Evolutionary conservation across 208 protist genomes (phyloP).

Genomic region (Kentomonas sorsogonicus): DNA sequence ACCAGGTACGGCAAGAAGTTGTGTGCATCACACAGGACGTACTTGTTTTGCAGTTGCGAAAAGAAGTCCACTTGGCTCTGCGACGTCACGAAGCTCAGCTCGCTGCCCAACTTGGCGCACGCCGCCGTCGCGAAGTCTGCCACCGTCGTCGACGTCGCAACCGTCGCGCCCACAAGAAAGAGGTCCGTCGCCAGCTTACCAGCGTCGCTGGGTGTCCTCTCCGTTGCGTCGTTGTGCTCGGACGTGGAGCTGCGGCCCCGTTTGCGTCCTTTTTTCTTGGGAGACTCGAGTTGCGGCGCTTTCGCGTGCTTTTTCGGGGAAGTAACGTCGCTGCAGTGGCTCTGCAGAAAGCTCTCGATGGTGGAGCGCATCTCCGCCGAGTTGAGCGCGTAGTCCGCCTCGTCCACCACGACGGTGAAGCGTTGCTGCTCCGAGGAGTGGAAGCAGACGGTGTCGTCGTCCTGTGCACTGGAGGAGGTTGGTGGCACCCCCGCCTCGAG

Average conservation of each 20-base stretch:
- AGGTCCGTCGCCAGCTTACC: constrained; percentile 46
- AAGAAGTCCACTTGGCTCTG: constrained; percentile 51
- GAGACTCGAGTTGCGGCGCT: neutral
- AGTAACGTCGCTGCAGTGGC: constrained; percentile 13
- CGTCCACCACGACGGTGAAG: constrained; percentile 81
- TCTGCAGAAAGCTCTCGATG: constrained; percentile 34
- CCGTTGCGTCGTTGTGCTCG: neutral
- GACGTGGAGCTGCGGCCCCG: neutral
- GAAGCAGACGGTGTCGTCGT: constrained; percentile 12
- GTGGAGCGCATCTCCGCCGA: constrained; percentile 51
- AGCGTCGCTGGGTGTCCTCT: neutral
- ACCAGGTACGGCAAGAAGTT: constrained; percentile 68
- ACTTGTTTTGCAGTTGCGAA: constrained; percentile 69
- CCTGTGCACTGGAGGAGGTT: neutral
- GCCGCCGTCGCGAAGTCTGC: constrained; percentile 29
- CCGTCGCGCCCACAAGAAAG: constrained; percentile 82
- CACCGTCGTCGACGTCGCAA: constrained; percentile 50
- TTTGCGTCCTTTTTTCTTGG: neutral
- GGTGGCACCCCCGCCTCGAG: neutral
- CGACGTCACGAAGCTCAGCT: constrained; percentile 30
- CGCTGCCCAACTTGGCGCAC: constrained; percentile 18
- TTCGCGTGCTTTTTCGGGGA: neutral
- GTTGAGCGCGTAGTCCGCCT: constrained; percentile 82
- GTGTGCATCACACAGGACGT: constrained; percentile 57
- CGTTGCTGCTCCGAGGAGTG: constrained; percentile 16